Percentiles rank a stretch among this genome's conserved stretches.
phyloP scores from a whole-genome alignment of 805 yeast genomes.

The Candida adriatica region DNA sequence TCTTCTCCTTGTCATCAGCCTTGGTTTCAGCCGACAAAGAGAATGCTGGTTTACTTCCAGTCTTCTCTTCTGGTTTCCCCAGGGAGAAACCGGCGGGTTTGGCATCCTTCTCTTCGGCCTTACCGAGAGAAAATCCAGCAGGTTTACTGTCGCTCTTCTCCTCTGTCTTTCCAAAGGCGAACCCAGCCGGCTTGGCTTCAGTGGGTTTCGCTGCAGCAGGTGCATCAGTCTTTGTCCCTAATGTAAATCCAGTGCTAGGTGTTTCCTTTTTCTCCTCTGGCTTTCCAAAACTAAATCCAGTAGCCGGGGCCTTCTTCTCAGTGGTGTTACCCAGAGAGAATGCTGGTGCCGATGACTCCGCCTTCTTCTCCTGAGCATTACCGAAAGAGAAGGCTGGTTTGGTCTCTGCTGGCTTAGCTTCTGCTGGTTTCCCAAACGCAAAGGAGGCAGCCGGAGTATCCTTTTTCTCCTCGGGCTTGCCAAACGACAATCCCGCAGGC shows the following conservation, averaged over 20 bases:
- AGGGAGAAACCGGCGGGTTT: constrained; percentile 19
- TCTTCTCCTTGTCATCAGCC: constrained; percentile 19
- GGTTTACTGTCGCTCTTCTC: constrained; percentile 1
- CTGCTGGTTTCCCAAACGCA: background rate
- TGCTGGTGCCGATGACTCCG: background rate
- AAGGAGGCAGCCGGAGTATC: background rate
- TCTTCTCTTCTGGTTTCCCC: constrained; percentile 19
- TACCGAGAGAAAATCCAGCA: constrained; percentile 19
- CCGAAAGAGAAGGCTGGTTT: background rate
- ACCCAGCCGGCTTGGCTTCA: constrained; percentile 1
- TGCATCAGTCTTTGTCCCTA: background rate
- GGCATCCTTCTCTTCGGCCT: background rate
- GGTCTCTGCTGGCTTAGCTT: background rate
- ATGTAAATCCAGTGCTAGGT: background rate
- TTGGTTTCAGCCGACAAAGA: constrained; percentile 21
- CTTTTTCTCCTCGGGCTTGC: background rate
- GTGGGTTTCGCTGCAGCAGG: background rate
- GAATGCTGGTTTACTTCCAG: constrained; percentile 15
- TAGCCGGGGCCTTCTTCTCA: background rate
- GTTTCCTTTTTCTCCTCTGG: background rate
- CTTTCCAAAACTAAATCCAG: background rate
- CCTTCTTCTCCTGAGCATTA: background rate
- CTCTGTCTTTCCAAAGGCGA: constrained; percentile 19
- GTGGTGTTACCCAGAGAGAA: background rate
- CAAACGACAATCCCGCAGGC: background rate